Conservation (phyloP, 331 rosid species). For the Cydonia oblonga region DNA sequence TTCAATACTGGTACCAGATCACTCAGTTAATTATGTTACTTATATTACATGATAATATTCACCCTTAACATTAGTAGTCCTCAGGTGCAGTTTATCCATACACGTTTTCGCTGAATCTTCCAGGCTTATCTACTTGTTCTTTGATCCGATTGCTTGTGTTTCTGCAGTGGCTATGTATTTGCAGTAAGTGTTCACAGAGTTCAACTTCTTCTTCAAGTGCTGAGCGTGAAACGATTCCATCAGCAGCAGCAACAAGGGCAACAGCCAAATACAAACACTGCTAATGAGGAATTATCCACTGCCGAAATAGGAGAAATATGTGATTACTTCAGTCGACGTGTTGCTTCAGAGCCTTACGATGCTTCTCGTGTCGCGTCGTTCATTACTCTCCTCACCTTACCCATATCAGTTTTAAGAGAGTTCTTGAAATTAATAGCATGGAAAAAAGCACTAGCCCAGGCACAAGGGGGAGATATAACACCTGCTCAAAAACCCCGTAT, state of each 20-base stretch:
- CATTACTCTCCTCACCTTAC: slow-evolving; percentile 92
- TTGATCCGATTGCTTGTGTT: slow-evolving; percentile 16
- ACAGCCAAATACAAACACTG: slow-evolving; percentile 64
- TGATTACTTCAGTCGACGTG: slow-evolving; percentile 97
- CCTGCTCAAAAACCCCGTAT: slow-evolving; percentile 87
- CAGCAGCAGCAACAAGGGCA: slow-evolving; percentile 82
- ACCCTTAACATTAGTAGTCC: not conserved
- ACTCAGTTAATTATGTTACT: not conserved
- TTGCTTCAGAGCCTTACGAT: slow-evolving; percentile 98
- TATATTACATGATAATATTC: no score
- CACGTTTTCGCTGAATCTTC: not conserved
- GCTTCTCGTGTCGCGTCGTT: slow-evolving; percentile 99
- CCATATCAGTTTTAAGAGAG: slow-evolving; percentile 82
- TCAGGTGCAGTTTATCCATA: not conserved
- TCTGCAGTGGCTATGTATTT: slow-evolving; percentile 93
- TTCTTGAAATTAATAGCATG: slow-evolving; percentile 92
- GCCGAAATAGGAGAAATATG: slow-evolving; percentile 91
- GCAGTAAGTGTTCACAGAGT: slow-evolving; percentile 98
- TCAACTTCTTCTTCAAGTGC: slow-evolving; percentile 97
- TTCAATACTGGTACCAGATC: not conserved
- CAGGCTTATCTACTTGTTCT: not conserved
- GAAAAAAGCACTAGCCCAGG: slow-evolving; percentile 82
- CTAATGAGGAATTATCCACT: slow-evolving; percentile 78
- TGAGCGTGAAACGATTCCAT: slow-evolving; percentile 96
- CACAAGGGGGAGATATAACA: slow-evolving; percentile 82